These are phyloP conservation scores for Tolypocladium paradoxum DNA, from an alignment of 2,329 filamentous ascomycete genomes.

Conservation along the genomic window DNA sequence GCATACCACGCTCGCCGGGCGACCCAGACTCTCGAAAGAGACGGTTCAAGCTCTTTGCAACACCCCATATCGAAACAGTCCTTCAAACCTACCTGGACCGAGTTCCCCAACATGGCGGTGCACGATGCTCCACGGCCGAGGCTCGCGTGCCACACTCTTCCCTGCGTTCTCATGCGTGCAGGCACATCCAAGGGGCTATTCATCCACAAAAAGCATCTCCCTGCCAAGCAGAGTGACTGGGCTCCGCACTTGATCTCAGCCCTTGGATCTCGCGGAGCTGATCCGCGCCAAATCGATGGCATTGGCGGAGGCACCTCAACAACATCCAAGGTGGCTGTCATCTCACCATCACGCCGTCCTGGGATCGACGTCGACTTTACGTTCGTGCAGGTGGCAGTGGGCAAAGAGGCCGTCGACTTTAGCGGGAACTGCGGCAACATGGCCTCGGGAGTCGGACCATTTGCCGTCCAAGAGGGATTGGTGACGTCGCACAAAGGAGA, in stretches of 20 bases:
- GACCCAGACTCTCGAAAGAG: no score
- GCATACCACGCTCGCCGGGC: no score
- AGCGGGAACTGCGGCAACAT: conserved; percentile 56
- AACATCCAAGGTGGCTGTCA: conserved; percentile 51
- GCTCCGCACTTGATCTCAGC: conserved; percentile 38
- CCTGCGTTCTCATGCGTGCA: conserved; percentile 49
- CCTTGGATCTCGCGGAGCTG: conserved; percentile 43
- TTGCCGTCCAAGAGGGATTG: conserved; percentile 43
- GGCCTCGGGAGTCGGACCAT: conserved; percentile 48
- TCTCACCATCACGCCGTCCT: conserved; percentile 27
- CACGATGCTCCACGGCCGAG: background rate
- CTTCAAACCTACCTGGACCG: no score
- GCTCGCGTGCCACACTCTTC: conserved; percentile 16
- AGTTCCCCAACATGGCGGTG: background rate
- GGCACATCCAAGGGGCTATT: conserved; percentile 54
- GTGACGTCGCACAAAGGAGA: conserved; percentile 12
- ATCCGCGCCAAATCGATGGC: conserved; percentile 50
- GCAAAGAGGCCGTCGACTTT: conserved; percentile 42
- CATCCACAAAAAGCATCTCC: conserved; percentile 42
- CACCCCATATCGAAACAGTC: no score
- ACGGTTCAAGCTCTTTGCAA: no score
- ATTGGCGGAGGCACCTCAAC: conserved; percentile 51
- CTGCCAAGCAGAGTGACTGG: conserved; percentile 33
- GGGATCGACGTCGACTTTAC: conserved; percentile 50
- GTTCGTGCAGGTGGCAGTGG: conserved; percentile 50